These are phyloP conservation scores for Pneumocystis oryctolagi DNA, from an alignment of 1,139 yeast species.

Conservation along the genomic window DNA sequence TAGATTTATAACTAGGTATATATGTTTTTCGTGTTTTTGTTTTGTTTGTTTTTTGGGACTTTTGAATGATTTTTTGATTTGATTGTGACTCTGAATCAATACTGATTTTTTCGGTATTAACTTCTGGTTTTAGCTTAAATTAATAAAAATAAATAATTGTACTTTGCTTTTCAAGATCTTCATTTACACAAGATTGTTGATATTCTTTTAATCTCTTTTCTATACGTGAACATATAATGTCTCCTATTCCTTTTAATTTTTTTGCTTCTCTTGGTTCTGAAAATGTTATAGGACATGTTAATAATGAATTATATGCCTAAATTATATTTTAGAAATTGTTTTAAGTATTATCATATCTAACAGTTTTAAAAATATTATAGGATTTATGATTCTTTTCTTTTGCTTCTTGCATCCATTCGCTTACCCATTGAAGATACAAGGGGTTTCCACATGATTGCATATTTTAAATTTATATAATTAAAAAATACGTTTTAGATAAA, in stretches of 20 bases:
- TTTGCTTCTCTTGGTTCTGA: slow-evolving; percentile 37
- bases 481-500: too few species aligned
- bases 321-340: not conserved
- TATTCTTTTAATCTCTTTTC: slow-evolving; percentile 30
- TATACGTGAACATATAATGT: slow-evolving; percentile 40
- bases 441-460: not conserved
- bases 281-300: slow-evolving; percentile 31
- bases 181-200: slow-evolving; percentile 33
- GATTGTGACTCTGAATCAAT: slow-evolving; percentile 1
- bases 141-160: not conserved
- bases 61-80: not conserved
- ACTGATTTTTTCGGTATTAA: not conserved
- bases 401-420: slow-evolving; percentile 13
- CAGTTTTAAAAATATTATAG: slow-evolving; percentile 9
- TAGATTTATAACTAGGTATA: slow-evolving; percentile 65
- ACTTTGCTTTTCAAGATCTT: slow-evolving; percentile 26
- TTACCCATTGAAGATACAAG: slow-evolving; percentile 10
- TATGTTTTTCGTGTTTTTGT: slow-evolving; percentile 31
- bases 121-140: not conserved
- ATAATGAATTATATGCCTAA: slow-evolving; percentile 34
- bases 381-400: slow-evolving; percentile 9
- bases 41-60: slow-evolving; percentile 4
- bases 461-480: too few species aligned
- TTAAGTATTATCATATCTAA: not conserved
- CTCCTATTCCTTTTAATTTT: slow-evolving; percentile 45